Conservation (phyloP, 768 basidiomycete genomes). For the Boletus edulis region DNA sequence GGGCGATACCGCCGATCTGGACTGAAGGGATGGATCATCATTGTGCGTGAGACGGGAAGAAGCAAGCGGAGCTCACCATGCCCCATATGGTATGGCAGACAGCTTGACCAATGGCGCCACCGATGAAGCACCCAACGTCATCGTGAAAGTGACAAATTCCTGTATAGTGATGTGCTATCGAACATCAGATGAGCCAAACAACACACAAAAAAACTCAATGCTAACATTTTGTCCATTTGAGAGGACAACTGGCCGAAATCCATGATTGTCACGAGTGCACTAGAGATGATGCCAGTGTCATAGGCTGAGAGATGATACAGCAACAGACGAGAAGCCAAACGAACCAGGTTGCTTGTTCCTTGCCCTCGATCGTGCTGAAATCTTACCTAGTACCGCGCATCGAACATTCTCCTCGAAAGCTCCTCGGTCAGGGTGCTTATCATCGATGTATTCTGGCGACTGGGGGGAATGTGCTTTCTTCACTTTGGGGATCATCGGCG, state of each 20-base stretch:
- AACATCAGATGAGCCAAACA: not conserved
- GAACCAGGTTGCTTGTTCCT: conserved; percentile 67
- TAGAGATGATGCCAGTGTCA: conserved; percentile 79
- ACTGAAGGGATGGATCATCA: not conserved
- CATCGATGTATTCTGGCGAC: not conserved
- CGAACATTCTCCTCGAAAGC: conserved; percentile 5
- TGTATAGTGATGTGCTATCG: conserved; percentile 17
- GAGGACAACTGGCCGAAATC: conserved; percentile 52
- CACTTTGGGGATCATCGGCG: not conserved
- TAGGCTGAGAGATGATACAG: conserved; percentile 78
- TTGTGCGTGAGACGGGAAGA: not conserved
- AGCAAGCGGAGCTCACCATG: conserved; percentile 45
- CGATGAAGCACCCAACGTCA: conserved; percentile 81
- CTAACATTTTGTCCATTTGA: conserved; percentile 63
- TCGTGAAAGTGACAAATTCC: conserved; percentile 81
- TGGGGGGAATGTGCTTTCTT: not conserved
- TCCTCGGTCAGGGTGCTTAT: conserved; percentile 9
- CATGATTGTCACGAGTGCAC: conserved; percentile 73
- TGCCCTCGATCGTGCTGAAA: conserved; percentile 65
- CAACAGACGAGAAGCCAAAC: conserved; percentile 75
- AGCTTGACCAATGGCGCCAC: conserved; percentile 69
- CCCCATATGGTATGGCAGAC: conserved; percentile 66
- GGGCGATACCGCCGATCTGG: conserved; percentile 70
- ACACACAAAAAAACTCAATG: too few species aligned
- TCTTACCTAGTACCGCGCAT: conserved; percentile 38